phyloP scores from a whole-genome alignment of 805 yeast species.

The Lachancea waltii region DNA sequence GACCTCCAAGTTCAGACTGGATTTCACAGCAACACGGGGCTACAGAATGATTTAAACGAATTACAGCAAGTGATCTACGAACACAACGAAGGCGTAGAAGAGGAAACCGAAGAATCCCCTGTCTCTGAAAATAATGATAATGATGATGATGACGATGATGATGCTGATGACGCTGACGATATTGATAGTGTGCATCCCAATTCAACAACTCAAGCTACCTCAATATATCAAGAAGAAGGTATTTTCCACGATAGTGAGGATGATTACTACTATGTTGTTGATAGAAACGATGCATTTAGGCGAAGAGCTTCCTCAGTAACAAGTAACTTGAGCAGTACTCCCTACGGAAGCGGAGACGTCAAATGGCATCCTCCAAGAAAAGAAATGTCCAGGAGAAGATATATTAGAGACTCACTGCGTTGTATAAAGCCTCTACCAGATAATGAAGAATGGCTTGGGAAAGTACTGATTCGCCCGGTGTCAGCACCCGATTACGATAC shows the following conservation, averaged over 20 bases:
- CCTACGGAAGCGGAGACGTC: conserved; percentile 23
- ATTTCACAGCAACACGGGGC: conserved; percentile 35
- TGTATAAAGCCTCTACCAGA: conserved; percentile 49
- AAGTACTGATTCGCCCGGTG: conserved; percentile 34
- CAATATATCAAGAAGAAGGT: conserved; percentile 27
- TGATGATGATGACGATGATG: conserved; percentile 13
- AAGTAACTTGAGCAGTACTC: conserved; percentile 21
- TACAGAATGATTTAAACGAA: conserved; percentile 63
- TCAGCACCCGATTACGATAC: conserved; percentile 21
- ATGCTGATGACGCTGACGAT: conserved; percentile 14
- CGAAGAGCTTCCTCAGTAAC: conserved; percentile 21
- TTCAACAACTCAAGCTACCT: conserved; percentile 9
- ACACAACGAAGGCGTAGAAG: conserved; percentile 20
- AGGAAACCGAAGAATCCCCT: conserved; percentile 13
- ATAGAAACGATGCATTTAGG: conserved; percentile 12
- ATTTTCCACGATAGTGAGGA: conserved; percentile 23
- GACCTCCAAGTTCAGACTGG: conserved; percentile 10
- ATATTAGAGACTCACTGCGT: conserved; percentile 46
- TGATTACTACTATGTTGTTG: conserved; percentile 20
- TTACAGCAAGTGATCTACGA: conserved; percentile 35
- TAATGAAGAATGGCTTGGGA: conserved; percentile 51
- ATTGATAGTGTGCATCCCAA: conserved; percentile 11
- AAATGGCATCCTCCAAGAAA: conserved; percentile 48
- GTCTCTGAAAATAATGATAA: conserved; percentile 7
- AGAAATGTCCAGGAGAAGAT: conserved; percentile 34